Evolutionary conservation across 495 filamentous ascomycete genomes (phyloP), one percentile per base, ranked within the genome.

Genomic region (Penicillium salamii): DNA sequence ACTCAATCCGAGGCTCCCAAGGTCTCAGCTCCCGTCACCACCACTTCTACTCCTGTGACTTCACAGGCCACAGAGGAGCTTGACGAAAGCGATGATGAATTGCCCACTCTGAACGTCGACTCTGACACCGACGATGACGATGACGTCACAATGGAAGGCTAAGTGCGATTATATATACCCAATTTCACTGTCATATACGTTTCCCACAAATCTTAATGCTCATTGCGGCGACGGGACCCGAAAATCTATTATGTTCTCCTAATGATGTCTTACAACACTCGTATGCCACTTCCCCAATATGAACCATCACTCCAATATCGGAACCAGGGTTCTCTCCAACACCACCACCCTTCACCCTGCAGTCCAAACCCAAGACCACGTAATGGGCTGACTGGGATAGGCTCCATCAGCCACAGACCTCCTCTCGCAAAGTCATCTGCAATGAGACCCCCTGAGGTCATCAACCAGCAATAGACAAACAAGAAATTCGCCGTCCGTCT

Each of bases 241-340:
- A n/a, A n/a, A n/a, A n/a, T n/a, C n/a, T n/a, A n/a, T n/a, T n/a
- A n/a, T n/a, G n/a, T n/a, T n/a, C n/a, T n/a, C n/a, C n/a, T n/a
- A n/a, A n/a, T n/a, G n/a, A n/a, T 48, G 35, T 38, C 20, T 21
- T 49, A 57, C 28, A 63, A 29, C 17, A 70, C 50, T 3, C 65
- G 59, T 19, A 85, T 42, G 3, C 87, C 86, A 42, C 70, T 81
- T 48, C 83, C 75, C 87, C 86, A 89, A 77, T 82, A 89, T 23
- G 68, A 65, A 23, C 65, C 63, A 24, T 79, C 82, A 23, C 55
- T 62, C 69, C 74, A 74, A 50, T 75, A 74, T 53, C 69, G 74
- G 42, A 79, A 61, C 51, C 80, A 79, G 29, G 70, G 42, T 38
- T 67, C 58, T 44, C 73, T 69, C 76, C 79, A 85, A 55, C 83